Evolutionary conservation across 1,139 yeast genomes (phyloP), one percentile per base, ranked within the genome.

Genomic region (Blastobotrys capitulatus): DNA sequence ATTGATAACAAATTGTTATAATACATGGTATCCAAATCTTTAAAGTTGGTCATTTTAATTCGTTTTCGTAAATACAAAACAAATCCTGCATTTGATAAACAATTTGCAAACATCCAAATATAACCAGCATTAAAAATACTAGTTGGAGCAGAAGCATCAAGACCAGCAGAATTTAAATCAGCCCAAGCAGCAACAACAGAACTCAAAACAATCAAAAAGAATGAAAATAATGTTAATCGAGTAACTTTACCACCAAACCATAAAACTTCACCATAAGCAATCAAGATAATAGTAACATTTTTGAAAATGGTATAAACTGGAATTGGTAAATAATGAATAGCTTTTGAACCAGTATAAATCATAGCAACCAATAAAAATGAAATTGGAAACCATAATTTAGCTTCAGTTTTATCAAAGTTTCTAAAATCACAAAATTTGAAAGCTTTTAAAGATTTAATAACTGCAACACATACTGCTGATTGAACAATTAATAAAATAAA

Each of bases 221-320:
- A 92, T 1, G 97, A 86, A 46, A 87, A 82, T 56, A 92, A 75
- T 47, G 96, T 90, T 94, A 90, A 83, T 43, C 92, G 71, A 49
- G 96, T 83, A 61, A 92, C 97, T 54, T 77, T 74, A 57, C 97
- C 97, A 54, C 97, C 96, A 64, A 92, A 92, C 95, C 97, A 92
- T 57, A 94, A 63, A 42, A 90, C 97, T 73, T 92, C 98, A 73
- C 97, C 97, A 67, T 92, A 92, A 43, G 98, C 98, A 69, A 92
- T 92, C 67, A 92, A 76, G 60, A 92, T 92, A 65, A 92, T 92
- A 55, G 98, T 92, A 71, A 94, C 81, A 73, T 92, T 92, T 77
- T 94, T 92, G 82, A 94, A 92, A 62, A 92, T 92, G 59, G 98
- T 94, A 76, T 89, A 92, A 52, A 92, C 95, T 47, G 98, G 98